Conservation (phyloP, 2,329 filamentous ascomycete species). For the Truncatella angustata region DNA sequence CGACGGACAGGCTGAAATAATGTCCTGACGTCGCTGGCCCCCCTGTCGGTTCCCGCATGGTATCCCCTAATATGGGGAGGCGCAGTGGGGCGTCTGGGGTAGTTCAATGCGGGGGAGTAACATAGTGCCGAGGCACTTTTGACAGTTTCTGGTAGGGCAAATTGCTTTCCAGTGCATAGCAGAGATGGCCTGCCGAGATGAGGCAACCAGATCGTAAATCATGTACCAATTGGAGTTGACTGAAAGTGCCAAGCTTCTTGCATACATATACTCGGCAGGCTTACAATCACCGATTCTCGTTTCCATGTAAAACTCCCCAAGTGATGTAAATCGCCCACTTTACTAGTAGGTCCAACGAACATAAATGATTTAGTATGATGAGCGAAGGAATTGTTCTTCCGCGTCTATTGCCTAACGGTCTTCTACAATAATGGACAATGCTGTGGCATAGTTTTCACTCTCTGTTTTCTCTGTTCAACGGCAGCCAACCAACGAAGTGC, state of each 20-base stretch:
- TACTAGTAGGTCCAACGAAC: too few species aligned
- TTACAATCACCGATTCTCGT: too few species aligned
- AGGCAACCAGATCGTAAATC: not conserved
- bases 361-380: too few species aligned
- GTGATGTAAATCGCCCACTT: too few species aligned
- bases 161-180: not conserved
- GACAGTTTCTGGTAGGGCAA: not conserved
- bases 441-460: too few species aligned
- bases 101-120: constrained; percentile 15
- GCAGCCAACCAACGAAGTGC: too few species aligned
- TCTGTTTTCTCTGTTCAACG: too few species aligned
- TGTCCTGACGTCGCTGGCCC: not conserved
- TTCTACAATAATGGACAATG: too few species aligned
- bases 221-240: too few species aligned
- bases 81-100: constrained; percentile 20
- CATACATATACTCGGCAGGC: too few species aligned
- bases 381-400: not conserved
- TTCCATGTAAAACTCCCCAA: too few species aligned
- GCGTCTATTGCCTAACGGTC: not conserved
- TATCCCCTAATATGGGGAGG: constrained; percentile 8
- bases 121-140: constrained; percentile 25
- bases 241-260: too few species aligned
- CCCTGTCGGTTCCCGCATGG: constrained; percentile 3
- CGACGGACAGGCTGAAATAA: not conserved
- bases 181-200: not conserved